Evolutionary conservation across 2,329 filamentous ascomycete species (phyloP), one percentile per base, ranked within the genome.

Genomic region (Coniella lustricola): DNA sequence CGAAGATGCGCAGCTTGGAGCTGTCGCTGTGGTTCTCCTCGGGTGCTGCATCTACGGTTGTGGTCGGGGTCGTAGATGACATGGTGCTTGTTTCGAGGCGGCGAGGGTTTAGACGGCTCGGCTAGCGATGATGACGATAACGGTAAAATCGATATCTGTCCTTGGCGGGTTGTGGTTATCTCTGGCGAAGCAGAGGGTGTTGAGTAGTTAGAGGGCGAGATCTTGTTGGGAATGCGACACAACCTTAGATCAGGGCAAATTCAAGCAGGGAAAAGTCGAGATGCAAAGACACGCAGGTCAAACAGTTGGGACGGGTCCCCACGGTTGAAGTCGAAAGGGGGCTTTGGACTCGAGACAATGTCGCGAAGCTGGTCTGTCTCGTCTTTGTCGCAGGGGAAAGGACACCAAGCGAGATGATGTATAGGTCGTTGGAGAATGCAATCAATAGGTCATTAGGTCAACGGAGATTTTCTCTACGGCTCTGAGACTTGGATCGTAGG

Each of bases 1-100:
- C 67, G 62, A 97, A 95, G 1, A 88, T 94, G 69, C 82, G 86
- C 61, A 97, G 73, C 75, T 95, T 95, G 56, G 87, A 91, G 56
- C 81, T 82, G 51, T 97, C 90, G 70, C 87, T 90, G 56, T 75
- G 74, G 20, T 63, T 55, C 56, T 76, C 73, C 49, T 75, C 73
- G 14, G 67, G 57, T 29, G 63, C 54, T 60, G 57, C 56, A 61
- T 54, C 56, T 46, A 32, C 44, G 18, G 51, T 53, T 14, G 48
- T 40, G 42, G 48, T 44, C 40, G 48, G 44, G 34, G 40, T 29
- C 18, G 51, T 64, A 57, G 67, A 64, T 62, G 68, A 63, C 67
- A 68, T 67, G 54, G 43, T 54, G 50, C 34, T 31, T 10, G 17
- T 21, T 34, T 20, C n/a, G 46, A 38, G 39, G 13, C 32, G 41